Base-by-base conservation (phyloP, 257 asterid species). In the Marsdenia floribunda region DNA sequence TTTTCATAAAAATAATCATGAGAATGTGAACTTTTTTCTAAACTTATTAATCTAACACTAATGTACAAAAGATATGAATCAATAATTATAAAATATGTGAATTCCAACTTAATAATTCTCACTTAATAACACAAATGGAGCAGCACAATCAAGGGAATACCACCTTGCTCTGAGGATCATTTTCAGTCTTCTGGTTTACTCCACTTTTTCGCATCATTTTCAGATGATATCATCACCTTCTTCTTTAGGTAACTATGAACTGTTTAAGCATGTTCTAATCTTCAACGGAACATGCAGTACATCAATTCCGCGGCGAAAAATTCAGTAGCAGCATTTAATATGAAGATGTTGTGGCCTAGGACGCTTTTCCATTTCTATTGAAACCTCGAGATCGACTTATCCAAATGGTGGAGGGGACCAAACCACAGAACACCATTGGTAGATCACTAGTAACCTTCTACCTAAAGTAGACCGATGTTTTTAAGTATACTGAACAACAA, bases 341-440 rank as follows among this genome's bases (percentile, higher is more conserved):
- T 74, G 8, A 16, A 70, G 61, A 72, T 73, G 80, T 73, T 81
- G 81, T 75, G 85, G 76, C 73, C 70, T 26, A 4, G 57, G 2
- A 40, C 46, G 46, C 46, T 40, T 40, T 52, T 38, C 53, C 72
- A 35, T 35, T 46, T 74, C 22, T 61, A 10, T 77, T 16, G 35
- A 37, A 35, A 24, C 70, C 73, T 65, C 65, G 16, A 26, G 66
- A 42, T 42, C 1, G 46, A 65, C 42, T 68, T 64, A 65, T 76
- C 79, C 53, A 47, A 35, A 52, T 10, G 33, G 57, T 10, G 33
- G 57, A 61, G 71, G 80, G 82, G 76, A 47, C 82, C 76, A 71
- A 47, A 3, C 13, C 15, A 46, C 59, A 8, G 6, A 26, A 49
- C 40, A 2, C 5, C 55, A 50, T 50, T 42, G 46, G 5, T 42